These are phyloP conservation scores for Rhododendron kiyosumense DNA, from an alignment of 148 eudicot species.

Conservation along the genomic window DNA sequence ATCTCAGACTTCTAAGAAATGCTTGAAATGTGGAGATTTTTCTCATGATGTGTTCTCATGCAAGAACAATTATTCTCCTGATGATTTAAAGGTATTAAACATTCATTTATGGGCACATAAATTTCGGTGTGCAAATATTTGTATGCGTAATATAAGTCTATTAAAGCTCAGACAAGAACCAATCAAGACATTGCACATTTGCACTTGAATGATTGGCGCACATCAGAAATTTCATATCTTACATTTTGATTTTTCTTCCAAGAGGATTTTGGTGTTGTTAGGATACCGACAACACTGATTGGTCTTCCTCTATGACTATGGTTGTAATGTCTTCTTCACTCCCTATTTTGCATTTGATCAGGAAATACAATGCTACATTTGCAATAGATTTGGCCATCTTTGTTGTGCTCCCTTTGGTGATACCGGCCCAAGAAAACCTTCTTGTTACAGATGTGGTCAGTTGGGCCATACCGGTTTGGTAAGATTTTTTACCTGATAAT, in stretches of 20 bases:
- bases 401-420: constrained; percentile 66
- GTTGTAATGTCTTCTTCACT: not conserved
- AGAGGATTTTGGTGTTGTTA: not conserved
- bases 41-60: constrained; percentile 78
- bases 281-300: not conserved
- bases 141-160: not conserved
- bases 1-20: constrained; percentile 39
- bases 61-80: constrained; percentile 54
- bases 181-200: not conserved
- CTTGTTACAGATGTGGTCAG: constrained; percentile 93
- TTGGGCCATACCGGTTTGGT: constrained; percentile 91
- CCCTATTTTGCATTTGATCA: constrained; percentile 20
- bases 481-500: constrained; percentile 7
- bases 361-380: constrained; percentile 88
- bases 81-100: constrained; percentile 67
- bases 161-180: not conserved
- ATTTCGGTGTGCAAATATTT: not conserved
- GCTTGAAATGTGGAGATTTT: constrained; percentile 86
- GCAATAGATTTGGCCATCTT: constrained; percentile 82
- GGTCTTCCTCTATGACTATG: not conserved
- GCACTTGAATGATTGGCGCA: not conserved
- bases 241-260: not conserved
- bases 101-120: not conserved
- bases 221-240: not conserved
- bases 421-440: constrained; percentile 38